phyloP scores from a whole-genome alignment of 116 monocot genomes.

The Iris pallida region DNA sequence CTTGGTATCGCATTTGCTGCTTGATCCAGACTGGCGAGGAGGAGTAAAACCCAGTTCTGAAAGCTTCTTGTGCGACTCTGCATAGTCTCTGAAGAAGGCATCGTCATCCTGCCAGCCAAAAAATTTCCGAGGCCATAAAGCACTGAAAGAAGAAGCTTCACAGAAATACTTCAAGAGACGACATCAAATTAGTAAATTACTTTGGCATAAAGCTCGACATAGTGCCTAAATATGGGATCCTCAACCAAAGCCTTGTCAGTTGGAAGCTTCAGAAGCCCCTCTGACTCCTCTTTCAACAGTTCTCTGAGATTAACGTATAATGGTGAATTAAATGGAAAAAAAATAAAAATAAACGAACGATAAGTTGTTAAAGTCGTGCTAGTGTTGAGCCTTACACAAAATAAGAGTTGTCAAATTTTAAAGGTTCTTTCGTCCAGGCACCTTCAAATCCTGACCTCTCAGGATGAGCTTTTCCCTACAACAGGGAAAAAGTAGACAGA shows the following conservation, averaged over 20 bases:
- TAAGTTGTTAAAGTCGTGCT: no score
- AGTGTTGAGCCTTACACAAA: constrained; percentile 52
- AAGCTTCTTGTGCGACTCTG: constrained; percentile 91
- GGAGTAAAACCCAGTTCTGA: constrained; percentile 93
- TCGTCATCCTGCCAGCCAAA: constrained; percentile 70
- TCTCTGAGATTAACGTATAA: constrained; percentile 40
- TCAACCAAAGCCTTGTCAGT: constrained; percentile 76
- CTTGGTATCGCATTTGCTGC: constrained; percentile 25
- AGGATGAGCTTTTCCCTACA: constrained; percentile 78
- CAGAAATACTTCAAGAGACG: neutral
- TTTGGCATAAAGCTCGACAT: constrained; percentile 92
- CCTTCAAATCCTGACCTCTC: constrained; percentile 97
- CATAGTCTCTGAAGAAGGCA: constrained; percentile 91
- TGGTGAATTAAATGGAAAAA: no score
- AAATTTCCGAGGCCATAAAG: neutral
- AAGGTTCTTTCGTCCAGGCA: constrained; percentile 81
- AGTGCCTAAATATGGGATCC: constrained; percentile 64
- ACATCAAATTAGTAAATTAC: constrained; percentile 23
- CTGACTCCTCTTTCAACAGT: constrained; percentile 59
- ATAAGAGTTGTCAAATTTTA: constrained; percentile 89
- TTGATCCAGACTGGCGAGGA: constrained; percentile 5
- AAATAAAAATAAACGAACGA: no score
- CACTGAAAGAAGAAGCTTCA: neutral
- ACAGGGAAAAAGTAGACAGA: constrained; percentile 4
- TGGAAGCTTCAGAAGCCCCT: constrained; percentile 89